Evolutionary conservation across 306 rosid species (phyloP).

Genomic region (Pterocarpus santalinus): DNA sequence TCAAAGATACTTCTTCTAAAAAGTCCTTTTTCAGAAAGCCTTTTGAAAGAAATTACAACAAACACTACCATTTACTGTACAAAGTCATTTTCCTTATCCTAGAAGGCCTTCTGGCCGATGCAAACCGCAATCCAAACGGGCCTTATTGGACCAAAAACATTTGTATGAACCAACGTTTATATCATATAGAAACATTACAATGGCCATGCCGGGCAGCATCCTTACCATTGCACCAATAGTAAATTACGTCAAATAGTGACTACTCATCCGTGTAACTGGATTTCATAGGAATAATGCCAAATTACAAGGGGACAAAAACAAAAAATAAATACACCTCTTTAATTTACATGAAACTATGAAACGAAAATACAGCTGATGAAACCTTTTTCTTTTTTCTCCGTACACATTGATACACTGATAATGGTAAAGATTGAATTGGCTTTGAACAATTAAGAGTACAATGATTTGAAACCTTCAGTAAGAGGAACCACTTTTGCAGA

Average conservation of each 20-base stretch:
- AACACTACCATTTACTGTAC: too few species aligned
- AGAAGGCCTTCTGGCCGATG: too few species aligned
- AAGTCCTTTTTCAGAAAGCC: too few species aligned
- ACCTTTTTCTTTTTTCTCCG: not conserved
- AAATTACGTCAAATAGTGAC: not conserved
- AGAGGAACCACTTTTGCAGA: slow-evolving; percentile 88
- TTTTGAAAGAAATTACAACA: too few species aligned
- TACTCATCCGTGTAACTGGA: not conserved
- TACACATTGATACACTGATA: slow-evolving; percentile 2
- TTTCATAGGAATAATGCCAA: not conserved
- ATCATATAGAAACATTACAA: not conserved
- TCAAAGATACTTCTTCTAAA: too few species aligned
- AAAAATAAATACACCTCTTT: slow-evolving; percentile 26
- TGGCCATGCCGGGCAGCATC: too few species aligned
- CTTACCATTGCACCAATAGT: not conserved
- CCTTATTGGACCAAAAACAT: not conserved
- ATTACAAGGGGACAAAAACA: not conserved
- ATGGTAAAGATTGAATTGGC: slow-evolving; percentile 1
- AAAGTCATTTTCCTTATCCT: too few species aligned
- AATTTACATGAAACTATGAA: slow-evolving; percentile 46
- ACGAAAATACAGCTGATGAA: slow-evolving; percentile 10
- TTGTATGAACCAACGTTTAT: not conserved
- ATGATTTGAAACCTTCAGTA: slow-evolving; percentile 89
- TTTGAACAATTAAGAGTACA: slow-evolving; percentile 51
- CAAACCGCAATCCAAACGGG: too few species aligned